Base-by-base conservation (phyloP, 1,284 basidiomycete species). In the Apiotrichum domesticum region DNA sequence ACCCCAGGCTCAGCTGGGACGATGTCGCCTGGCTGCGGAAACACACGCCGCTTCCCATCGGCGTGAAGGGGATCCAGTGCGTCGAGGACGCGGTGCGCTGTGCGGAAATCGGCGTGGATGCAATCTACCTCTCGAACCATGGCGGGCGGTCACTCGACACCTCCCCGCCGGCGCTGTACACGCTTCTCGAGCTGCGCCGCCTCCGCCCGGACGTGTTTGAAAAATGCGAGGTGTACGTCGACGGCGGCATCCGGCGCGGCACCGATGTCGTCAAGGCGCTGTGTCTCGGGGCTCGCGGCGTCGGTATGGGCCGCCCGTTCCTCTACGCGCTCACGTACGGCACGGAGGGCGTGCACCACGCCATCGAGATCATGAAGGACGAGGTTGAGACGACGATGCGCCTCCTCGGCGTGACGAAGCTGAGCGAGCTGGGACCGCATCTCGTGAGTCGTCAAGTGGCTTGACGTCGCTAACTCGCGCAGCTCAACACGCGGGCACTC, bases 351-450 rank as follows among this genome's bases (percentile, higher is more conserved):
- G 78, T 79, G 2, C 62, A 73, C 7, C 73, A 77, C 40, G 76
- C 74, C 35, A 72, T 79, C 35, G 73, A 79, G 56, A 78, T 95
- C 44, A 74, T 95, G 63, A 80, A 86, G 64, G 85, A 87, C 50
- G 92, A 96, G 78, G 88, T 95, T 41, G 73, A 85, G 44, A 85
- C 84, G 3, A 85, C 83, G 0, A 90, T 96, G 88, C 79, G 84
- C 55, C 79, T 90, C 29, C 74, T 93, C 3, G 92, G 92, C 41
- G 88, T 85, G 14, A 81, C 80, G n/a, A 83, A 78, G 47, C 74
- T 95, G 10, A 65, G 68, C 51, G 70, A 78, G 59, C 69, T 77
- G 1, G 75, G 74, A 1, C 73, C 76, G 0, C 73, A 78, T 52
- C 56, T 76, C 45, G 71, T 74, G 51, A 51, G 69, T 64, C 8